Base-by-base conservation (phyloP, 768 basidiomycete genomes). In the Pleurotus eryngii region DNA sequence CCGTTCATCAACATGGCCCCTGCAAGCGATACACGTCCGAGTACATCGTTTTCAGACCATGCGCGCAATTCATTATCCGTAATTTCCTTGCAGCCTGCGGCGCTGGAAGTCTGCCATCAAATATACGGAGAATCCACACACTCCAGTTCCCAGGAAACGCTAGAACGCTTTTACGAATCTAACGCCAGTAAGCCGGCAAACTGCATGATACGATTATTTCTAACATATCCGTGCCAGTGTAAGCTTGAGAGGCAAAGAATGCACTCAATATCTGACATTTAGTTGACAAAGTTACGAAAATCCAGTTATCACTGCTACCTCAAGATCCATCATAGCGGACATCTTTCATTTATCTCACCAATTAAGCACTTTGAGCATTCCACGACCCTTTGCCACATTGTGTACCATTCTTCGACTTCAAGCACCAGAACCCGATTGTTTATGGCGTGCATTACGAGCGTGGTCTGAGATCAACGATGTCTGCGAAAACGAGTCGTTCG, bases 391-490 rank as follows among this genome's bases (percentile, higher is more conserved):
- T 38, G 81, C 87, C 5, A 70, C 88, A 59, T 63, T 90, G 20
- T 77, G 76, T 60, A 77, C 81, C 3, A 65, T 90, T 22, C 79
- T 88, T 60, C 77, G 81, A 9, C 61, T 81, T 4, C 66, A 68
- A 49, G 68, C 71, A 17, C 74, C 75, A 43, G 70, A 66, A 11
- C 54, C 60, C 30, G 68, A 65, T 47, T 73, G 72, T 37, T 70
- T 80, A 14, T 88, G 90, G 67, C 82, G 79, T 60, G 85, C 80
- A 4, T 59, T 89, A 55, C 80, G 84, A 27, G 78, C 86, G 39
- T 92, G 90, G 90, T 85, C 82, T 3, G 88, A 91, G 62, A 75
- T 91, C 40, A 81, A 82, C 38, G 88, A 91, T 60, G 75, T 90
- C 48, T 86, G 81, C 63, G 90, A 92, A 70, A 87, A 79, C 65